Percentiles rank a stretch among this genome's conserved stretches.
These are phyloP conservation scores for Termitomyces sp. DNA, from an alignment of 768 basidiomycete genomes.

Conservation along the genomic window DNA sequence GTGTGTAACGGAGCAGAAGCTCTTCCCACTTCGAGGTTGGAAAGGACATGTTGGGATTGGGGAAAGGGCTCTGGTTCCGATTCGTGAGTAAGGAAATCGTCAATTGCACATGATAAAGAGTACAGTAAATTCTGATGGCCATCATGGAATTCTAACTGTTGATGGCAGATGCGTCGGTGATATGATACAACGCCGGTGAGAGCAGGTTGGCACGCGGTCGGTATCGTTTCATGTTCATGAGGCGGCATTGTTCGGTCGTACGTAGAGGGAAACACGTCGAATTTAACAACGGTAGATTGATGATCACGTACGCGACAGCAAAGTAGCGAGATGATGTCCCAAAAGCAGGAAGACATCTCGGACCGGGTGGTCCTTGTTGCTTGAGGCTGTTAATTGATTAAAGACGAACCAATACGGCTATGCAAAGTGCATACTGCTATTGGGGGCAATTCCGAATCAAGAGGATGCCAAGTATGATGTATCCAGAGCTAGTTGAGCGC, in stretches of 20 bases:
- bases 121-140: neutral
- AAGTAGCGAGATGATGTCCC: neutral
- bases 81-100: neutral
- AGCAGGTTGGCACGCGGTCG: too few relatives aligned
- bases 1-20: slow-evolving; percentile 10
- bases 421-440: neutral
- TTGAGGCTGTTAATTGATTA: neutral
- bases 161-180: neutral
- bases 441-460: neutral
- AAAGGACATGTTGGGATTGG: neutral
- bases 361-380: neutral
- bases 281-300: neutral
- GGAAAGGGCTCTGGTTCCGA: neutral
- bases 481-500: neutral
- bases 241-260: too few relatives aligned
- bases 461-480: neutral
- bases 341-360: neutral
- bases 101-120: neutral
- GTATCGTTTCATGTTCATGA: too few relatives aligned
- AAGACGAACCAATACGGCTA: neutral
- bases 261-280: neutral
- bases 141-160: neutral
- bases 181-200: neutral
- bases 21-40: slow-evolving; percentile 2
- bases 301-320: neutral